phyloP scores from a whole-genome alignment of 768 basidiomycete species.

The Xanthoconium stramineum region DNA sequence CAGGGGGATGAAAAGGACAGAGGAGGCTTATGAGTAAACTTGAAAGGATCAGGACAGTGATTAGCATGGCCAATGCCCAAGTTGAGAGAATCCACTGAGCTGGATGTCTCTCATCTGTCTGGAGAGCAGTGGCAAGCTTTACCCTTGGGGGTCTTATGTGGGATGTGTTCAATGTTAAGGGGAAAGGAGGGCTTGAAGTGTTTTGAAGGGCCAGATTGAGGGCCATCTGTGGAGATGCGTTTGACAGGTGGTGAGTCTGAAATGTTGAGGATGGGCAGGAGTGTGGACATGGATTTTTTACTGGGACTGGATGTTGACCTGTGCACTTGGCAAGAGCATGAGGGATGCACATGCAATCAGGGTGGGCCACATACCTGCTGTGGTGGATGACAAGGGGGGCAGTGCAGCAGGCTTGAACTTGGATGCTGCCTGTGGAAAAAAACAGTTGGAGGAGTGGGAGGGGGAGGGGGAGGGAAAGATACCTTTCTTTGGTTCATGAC shows the following conservation, averaged over 20 bases:
- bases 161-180: conserved; percentile 26
- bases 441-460: too few relatives aligned
- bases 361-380: conserved; percentile 25
- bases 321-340: too few relatives aligned
- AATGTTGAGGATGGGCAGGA: conserved; percentile 7
- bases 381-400: conserved; percentile 31
- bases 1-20: neutral
- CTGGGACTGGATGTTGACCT: conserved; percentile 20
- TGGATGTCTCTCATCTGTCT: conserved; percentile 11
- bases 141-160: conserved; percentile 3
- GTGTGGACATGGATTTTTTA: conserved; percentile 21
- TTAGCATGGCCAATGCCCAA: conserved; percentile 1
- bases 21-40: conserved; percentile 8
- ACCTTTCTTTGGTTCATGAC: too few relatives aligned
- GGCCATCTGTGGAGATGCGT: conserved; percentile 26
- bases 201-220: conserved; percentile 22
- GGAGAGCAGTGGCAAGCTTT: conserved; percentile 15
- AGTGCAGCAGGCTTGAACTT: conserved; percentile 50
- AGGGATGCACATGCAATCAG: conserved; percentile 13
- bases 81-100: conserved; percentile 26
- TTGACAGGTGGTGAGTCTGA: conserved; percentile 26
- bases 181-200: conserved; percentile 28
- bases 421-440: conserved; percentile 26
- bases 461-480: too few relatives aligned
- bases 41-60: conserved; percentile 18